These are phyloP conservation scores for Stagonosporopsis vannaccii DNA, from an alignment of 2,329 filamentous ascomycete genomes.

Conservation along the genomic window DNA sequence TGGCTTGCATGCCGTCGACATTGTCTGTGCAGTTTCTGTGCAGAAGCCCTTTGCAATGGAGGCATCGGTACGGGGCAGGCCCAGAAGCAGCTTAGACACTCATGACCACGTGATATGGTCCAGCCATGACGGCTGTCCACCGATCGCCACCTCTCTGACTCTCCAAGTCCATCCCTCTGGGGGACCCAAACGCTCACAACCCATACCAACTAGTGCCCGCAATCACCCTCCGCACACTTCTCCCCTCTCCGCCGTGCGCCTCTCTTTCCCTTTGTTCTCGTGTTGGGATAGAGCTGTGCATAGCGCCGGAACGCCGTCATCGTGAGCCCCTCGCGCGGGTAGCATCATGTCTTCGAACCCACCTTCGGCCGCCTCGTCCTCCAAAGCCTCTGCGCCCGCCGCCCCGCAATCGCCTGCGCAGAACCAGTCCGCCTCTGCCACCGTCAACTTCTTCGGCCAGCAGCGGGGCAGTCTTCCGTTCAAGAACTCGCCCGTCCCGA, in stretches of 20 bases:
- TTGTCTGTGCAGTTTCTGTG: no score
- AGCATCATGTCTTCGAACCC: slow-evolving; percentile 55
- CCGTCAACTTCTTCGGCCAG: slow-evolving; percentile 54
- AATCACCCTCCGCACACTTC: not conserved
- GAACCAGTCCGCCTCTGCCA: slow-evolving; percentile 53
- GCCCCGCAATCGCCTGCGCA: slow-evolving; percentile 53
- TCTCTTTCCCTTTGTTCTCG: slow-evolving; percentile 10
- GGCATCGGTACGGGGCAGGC: not conserved
- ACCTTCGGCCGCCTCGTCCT: slow-evolving; percentile 49
- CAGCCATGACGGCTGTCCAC: slow-evolving; percentile 1
- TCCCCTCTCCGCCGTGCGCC: slow-evolving; percentile 6
- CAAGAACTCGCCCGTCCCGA: slow-evolving; percentile 59
- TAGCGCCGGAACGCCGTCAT: slow-evolving; percentile 25
- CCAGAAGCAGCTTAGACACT: not conserved
- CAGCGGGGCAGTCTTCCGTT: slow-evolving; percentile 51
- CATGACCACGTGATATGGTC: slow-evolving; percentile 13
- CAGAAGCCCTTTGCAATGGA: not conserved
- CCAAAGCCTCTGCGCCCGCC: slow-evolving; percentile 50
- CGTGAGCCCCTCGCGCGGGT: slow-evolving; percentile 38
- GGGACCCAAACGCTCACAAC: slow-evolving; percentile 34
- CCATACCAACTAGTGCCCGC: slow-evolving; percentile 9
- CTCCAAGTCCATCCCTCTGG: slow-evolving; percentile 42
- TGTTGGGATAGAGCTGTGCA: not conserved
- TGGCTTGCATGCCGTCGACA: not conserved
- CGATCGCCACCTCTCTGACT: slow-evolving; percentile 28